Base-by-base conservation (phyloP, 208 protist genomes). In the Trypanosoma boissoni region DNA sequence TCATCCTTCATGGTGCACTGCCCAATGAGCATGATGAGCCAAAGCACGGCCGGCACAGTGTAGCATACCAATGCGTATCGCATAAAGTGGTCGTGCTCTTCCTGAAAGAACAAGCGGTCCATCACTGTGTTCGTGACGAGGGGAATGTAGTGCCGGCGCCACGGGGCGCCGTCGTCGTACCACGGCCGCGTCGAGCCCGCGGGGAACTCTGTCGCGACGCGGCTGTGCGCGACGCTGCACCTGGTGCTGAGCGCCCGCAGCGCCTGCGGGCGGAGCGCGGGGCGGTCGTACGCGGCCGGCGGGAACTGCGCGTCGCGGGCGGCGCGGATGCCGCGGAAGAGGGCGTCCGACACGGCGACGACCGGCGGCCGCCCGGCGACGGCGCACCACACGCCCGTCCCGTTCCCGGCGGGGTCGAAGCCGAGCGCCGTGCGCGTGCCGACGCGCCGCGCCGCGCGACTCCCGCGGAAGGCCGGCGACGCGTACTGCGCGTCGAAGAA, bases 401-500 rank as follows among this genome's bases (percentile, higher is more conserved):
- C 63, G n/a, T 50, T 58, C 10, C 53, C 58, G 20, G 86, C 61
- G 4, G 84, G 84, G 54, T 91, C 73, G 55, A 86, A 91, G 16
- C 74, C 74, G 6, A 74, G 23, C 3, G 82, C 88, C 12, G 67
- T 79, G 21, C 43, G 53, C 16, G 70, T 82, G 2, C 83, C 88
- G 2, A 82, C 71, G 36, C 86, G 57, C 37, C 68, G 73, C 24
- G 27, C 54, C 39, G 60, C 69, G 9, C 56, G 68, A 20, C 34
- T 51, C 43, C 82, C 83, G 41, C 83, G 63, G 58, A 90, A 94
- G 12, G 88, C 77, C 24, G 10, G 37, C 2, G 79, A 81, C 27
- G 48, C 34, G 75, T 90, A 94, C 44, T 64, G 49, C n/a, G 31
- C 68, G 58, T 91, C 88, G 46, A 94, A 94, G 61, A 63, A 94